A percentile compares a stretch with the other conserved stretches of the same genome.
phyloP scores from a whole-genome alignment of 345 rosid genomes.

The Aquilaria sinensis region DNA sequence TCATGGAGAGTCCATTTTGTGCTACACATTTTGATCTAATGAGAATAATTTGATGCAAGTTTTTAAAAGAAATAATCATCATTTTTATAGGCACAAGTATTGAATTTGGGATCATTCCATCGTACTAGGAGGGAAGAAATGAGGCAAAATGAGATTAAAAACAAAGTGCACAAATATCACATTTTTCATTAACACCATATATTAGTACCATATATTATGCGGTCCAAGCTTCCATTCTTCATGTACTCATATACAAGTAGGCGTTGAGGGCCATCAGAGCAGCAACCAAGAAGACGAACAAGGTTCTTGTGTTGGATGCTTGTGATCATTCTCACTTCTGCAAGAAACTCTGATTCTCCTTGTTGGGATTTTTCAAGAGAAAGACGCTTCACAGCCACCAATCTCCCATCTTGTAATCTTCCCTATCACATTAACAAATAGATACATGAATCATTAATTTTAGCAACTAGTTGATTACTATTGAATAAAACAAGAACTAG shows the following conservation, averaged over 20 bases:
- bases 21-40: constrained; percentile 20
- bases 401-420: constrained; percentile 41
- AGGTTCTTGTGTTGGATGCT: constrained; percentile 73
- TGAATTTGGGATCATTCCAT: no score
- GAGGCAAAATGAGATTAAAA: background rate
- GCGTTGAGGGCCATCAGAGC: constrained; percentile 55
- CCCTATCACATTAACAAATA: constrained; percentile 28
- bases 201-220: constrained; percentile 38
- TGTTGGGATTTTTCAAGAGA: constrained; percentile 53
- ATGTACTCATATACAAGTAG: constrained; percentile 60
- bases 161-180: no score
- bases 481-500: no score
- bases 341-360: constrained; percentile 59
- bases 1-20: constrained; percentile 27
- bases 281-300: constrained; percentile 62
- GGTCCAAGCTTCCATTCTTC: constrained; percentile 64
- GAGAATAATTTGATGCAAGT: no score
- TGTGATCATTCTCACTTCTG: constrained; percentile 71
- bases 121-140: background rate
- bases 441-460: background rate
- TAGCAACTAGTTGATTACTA: background rate
- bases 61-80: background rate
- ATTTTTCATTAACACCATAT: background rate
- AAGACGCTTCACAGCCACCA: constrained; percentile 48
- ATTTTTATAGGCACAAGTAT: background rate